These are phyloP conservation scores for Aspergillus intermedius DNA, from an alignment of 2,329 filamentous ascomycete genomes.

Conservation along the genomic window DNA sequence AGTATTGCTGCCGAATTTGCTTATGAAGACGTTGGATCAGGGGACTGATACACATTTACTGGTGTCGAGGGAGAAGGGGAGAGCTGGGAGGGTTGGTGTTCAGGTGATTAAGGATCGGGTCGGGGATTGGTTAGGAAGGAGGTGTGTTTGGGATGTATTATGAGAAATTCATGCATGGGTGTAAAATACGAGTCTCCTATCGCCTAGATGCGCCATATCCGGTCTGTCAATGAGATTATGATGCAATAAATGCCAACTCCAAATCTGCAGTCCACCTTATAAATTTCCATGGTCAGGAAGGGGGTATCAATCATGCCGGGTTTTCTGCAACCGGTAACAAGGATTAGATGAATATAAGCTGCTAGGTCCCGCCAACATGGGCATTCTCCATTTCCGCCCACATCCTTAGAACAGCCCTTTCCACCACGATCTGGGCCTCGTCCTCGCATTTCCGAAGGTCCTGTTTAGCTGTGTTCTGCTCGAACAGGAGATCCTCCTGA, in stretches of 20 bases:
- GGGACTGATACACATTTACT: constrained; percentile 36
- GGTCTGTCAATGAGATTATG: constrained; percentile 5
- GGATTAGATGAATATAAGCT: neutral
- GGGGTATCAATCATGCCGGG: constrained; percentile 21
- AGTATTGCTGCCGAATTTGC: constrained; percentile 21
- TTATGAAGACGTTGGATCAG: constrained; percentile 33
- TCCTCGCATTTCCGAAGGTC: constrained; percentile 35
- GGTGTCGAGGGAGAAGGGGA: constrained; percentile 22
- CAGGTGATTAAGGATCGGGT: constrained; percentile 37
- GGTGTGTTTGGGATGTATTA: constrained; percentile 24
- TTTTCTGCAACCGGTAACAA: constrained; percentile 1
- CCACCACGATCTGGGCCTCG: constrained; percentile 37
- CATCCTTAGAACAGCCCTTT: constrained; percentile 38
- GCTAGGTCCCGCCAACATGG: constrained; percentile 9
- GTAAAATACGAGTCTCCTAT: neutral
- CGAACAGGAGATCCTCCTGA: constrained; percentile 40
- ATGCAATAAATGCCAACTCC: neutral
- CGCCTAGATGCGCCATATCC: neutral
- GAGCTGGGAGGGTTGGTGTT: constrained; percentile 17
- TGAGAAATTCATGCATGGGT: too few species aligned
- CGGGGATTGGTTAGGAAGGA: constrained; percentile 30
- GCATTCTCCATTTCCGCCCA: constrained; percentile 30
- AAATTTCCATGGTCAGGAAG: constrained; percentile 5
- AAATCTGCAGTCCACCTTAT: neutral
- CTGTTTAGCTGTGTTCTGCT: constrained; percentile 33